Evolutionary conservation across 108 stramenopile genomes (phyloP), one percentile per base, ranked within the genome.

Genomic region (Nitzschia sp.): DNA sequence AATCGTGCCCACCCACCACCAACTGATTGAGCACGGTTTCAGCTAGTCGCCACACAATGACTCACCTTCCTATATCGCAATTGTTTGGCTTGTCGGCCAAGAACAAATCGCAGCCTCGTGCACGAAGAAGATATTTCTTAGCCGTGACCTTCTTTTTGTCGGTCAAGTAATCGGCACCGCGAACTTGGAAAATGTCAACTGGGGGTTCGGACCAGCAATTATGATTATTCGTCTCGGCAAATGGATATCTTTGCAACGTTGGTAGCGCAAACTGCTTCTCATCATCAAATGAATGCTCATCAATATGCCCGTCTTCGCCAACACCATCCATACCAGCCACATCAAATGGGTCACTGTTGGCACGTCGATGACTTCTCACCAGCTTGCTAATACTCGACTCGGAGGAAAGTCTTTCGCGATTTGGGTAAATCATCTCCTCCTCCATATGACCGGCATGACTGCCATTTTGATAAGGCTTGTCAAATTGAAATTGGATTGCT

Each of bases 151-250:
- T 91, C 69, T 78, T 85, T 56, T 87, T 89, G 57, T 88, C 86
- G 5, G 51, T 75, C 54, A 96, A 46, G 53, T 96, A 96, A 30
- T 84, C 66, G 1, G 65, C 38, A 18, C 93, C 93, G 17, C 95
- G 82, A 28, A 96, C 87, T 15, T 71, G 53, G 72, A 94, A 94
- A 30, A 85, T 78, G 48, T 47, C 45, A 31, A 76, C 51, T 15
- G 81, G 74, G 6, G 95, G 86, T 26, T 80, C 85, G 18, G 81
- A 83, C 90, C 87, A 94, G 65, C 91, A 91, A 68, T 96, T 93
- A 27, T 71, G 61, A 55, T 85, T 72, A 23, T 68, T 60, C 2
- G 79, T 80, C 58, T 76, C 76, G 21, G 76, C 72, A 32, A 63
- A 72, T 21, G 83, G 83, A 53, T 46, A 84, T 46, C 83, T 66